Percentiles rank a stretch among this genome's conserved stretches.
Evolutionary conservation across 495 filamentous ascomycete genomes (phyloP).

Genomic region (Lophiostoma macrostomum): DNA sequence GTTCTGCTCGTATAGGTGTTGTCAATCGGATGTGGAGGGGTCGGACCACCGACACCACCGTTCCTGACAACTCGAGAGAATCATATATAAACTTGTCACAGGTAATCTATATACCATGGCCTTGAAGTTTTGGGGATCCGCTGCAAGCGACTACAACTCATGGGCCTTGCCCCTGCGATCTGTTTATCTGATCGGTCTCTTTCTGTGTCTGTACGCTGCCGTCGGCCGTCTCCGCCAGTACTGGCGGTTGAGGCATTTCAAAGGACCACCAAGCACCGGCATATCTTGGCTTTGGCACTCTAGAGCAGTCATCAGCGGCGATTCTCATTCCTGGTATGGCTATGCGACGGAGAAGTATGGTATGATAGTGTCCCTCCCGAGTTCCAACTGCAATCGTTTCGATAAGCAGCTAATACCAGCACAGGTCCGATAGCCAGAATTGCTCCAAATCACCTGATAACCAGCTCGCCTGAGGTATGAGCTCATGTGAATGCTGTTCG

Average conservation of each 20-base stretch:
- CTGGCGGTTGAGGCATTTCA: conserved; percentile 24
- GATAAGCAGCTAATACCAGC: background rate
- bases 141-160: background rate
- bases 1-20: too few species aligned
- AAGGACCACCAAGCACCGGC: conserved; percentile 25
- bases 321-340: conserved; percentile 38
- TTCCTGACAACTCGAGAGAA: too few species aligned
- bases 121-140: too few species aligned
- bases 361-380: conserved; percentile 6
- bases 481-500: conserved; percentile 34
- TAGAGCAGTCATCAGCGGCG: conserved; percentile 34
- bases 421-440: conserved; percentile 38
- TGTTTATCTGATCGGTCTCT: conserved; percentile 6
- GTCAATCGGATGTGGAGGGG: too few species aligned
- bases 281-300: conserved; percentile 40
- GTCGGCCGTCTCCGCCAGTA: conserved; percentile 11
- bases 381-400: background rate
- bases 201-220: background rate
- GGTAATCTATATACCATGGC: too few species aligned
- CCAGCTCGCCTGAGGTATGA: conserved; percentile 34
- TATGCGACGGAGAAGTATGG: conserved; percentile 40
- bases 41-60: too few species aligned
- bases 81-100: too few species aligned
- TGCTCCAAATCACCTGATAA: conserved; percentile 37
- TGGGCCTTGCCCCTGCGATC: too few species aligned